phyloP scores from a whole-genome alignment of 106 monocot species.

The Allium fistulosum region DNA sequence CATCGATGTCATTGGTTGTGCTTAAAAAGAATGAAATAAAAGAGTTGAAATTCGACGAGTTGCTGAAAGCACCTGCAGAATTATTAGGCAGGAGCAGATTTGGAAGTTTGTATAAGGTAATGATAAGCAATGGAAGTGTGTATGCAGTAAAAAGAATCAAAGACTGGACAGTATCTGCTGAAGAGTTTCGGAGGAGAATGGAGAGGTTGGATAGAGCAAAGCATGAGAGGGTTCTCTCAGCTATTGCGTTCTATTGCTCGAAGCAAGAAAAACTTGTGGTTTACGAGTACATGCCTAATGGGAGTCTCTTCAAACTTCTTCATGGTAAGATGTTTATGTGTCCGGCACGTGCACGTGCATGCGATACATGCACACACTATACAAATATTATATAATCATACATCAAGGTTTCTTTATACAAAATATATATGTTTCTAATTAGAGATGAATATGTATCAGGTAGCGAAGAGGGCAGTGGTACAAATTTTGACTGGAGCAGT shows the following conservation, averaged over 20 bases:
- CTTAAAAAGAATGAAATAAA: conserved; percentile 5
- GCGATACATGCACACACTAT: too few relatives aligned
- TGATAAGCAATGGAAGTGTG: conserved; percentile 13
- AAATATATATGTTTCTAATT: background rate
- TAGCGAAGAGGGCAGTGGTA: background rate
- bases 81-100: conserved; percentile 34
- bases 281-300: conserved; percentile 37
- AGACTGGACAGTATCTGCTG: conserved; percentile 9
- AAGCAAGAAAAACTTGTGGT: conserved; percentile 62
- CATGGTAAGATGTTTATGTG: conserved; percentile 21
- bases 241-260: conserved; percentile 40
- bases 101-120: conserved; percentile 42
- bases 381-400: too few relatives aligned
- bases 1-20: conserved; percentile 17
- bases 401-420: background rate
- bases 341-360: too few relatives aligned
- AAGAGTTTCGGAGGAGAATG: conserved; percentile 38
- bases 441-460: conserved; percentile 1
- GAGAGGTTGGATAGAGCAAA: conserved; percentile 16
- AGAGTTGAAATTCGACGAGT: conserved; percentile 32
- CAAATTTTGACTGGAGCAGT: conserved; percentile 20
- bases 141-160: conserved; percentile 48
- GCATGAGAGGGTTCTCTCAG: conserved; percentile 27
- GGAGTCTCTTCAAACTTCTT: conserved; percentile 44
- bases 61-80: conserved; percentile 52